Base-by-base conservation (phyloP, 2,329 filamentous ascomycete genomes). In the Aspergillus chevalieri region DNA sequence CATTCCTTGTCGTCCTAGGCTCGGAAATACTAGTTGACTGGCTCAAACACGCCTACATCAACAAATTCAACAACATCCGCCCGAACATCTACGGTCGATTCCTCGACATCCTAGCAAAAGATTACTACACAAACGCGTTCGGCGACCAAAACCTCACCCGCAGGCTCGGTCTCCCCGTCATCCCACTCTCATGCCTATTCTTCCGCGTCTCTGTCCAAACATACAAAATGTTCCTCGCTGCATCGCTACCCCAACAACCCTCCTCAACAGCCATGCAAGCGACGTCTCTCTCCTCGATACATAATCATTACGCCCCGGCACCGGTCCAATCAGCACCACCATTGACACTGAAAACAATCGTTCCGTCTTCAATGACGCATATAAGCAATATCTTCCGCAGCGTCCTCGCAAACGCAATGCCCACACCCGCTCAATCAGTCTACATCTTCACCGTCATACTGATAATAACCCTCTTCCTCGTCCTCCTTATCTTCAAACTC, bases 51-150 rank as follows among this genome's bases (percentile, higher is more conserved):
- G 89, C 89, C 19, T 98, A 97, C 66, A 94, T 98, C 66, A 91
- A 85, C 65, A 98, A 98, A 66, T 98, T 98, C 75, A 98, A 98
- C 76, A 95, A 95, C 60, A 90, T 91, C 58, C 92, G 93, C 56
- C 93, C 93, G 3, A 82, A 81, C 6, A 87, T 98, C 49, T 98
- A 98, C 67, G 81, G 83, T 47, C 83, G 90, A 21, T 95, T 93
- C 65, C 79, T 97, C 14, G 94, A 98, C 64, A 88, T 98, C 4
- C 74, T 98, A 6, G 91, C 90, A 57, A 97, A 97, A 68, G 93
- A 98, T 67, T 98, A 98, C 71, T 98, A 98, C 66, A 92, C 90
- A 1, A 92, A 96, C 47, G 92, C 92, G 3, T 98, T 98, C 64
- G 84, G 85, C 10, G 87, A 94, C 21, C 91, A 93, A 22, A 92